These are phyloP conservation scores for Vigna unguiculata DNA, from an alignment of 306 rosid genomes.

Conservation along the genomic window DNA sequence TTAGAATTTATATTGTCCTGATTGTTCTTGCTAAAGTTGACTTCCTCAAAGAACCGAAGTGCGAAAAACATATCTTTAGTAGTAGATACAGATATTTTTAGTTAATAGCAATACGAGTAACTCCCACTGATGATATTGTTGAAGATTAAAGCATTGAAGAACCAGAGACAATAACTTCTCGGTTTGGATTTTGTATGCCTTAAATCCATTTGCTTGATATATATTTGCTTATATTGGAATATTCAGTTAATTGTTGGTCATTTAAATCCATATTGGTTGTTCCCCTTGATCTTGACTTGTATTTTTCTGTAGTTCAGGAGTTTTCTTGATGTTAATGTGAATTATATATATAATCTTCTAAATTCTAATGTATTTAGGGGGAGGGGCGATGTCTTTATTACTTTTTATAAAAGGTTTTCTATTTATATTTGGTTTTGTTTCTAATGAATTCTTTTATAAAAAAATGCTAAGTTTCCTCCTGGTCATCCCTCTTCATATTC, in stretches of 20 bases:
- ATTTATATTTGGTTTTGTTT: conserved; percentile 13
- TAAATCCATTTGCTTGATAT: conserved; percentile 24
- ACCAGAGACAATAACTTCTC: conserved; percentile 1
- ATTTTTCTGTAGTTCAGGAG: neutral
- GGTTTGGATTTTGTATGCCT: neutral
- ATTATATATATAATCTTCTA: neutral
- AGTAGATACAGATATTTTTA: conserved; percentile 5
- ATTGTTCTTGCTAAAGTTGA: conserved; percentile 33
- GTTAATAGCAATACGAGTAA: neutral
- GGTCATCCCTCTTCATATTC: conserved; percentile 8
- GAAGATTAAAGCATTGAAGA: conserved; percentile 10
- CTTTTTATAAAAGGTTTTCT: neutral
- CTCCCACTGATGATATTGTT: neutral
- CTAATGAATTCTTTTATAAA: neutral
- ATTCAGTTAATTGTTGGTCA: neutral
- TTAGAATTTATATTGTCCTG: conserved; percentile 4
- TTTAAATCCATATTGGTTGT: neutral
- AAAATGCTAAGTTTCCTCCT: conserved; percentile 9
- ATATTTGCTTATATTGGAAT: conserved; percentile 13
- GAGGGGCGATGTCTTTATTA: neutral
- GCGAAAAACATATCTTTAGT: conserved; percentile 3
- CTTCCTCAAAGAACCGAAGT: conserved; percentile 18
- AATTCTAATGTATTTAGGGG: neutral
- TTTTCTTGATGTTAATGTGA: neutral
- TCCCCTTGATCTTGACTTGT: neutral